These are phyloP conservation scores for Omphalotus olearius DNA, from an alignment of 1,284 basidiomycete species.

Conservation along the genomic window DNA sequence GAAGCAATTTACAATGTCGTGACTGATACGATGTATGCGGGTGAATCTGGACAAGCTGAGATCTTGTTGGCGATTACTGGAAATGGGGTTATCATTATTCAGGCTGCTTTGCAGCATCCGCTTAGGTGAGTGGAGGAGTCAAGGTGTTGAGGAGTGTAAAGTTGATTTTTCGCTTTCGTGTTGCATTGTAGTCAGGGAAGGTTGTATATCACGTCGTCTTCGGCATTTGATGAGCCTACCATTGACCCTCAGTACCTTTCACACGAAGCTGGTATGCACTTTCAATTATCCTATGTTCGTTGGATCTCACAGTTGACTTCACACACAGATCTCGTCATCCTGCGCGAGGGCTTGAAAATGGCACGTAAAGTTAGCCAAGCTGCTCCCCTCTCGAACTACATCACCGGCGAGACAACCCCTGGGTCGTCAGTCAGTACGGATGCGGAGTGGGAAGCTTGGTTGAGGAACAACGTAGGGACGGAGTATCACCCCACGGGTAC, in stretches of 20 bases:
- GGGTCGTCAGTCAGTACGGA: constrained; percentile 37
- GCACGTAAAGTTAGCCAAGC: constrained; percentile 40
- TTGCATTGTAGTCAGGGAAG: constrained; percentile 23
- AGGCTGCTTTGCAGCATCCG: constrained; percentile 67
- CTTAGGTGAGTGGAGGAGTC: constrained; percentile 32
- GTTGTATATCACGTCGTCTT: constrained; percentile 33
- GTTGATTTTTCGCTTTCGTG: neutral
- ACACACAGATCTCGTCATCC: constrained; percentile 11
- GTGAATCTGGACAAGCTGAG: constrained; percentile 53
- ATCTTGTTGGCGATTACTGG: constrained; percentile 57
- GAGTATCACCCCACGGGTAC: constrained; percentile 59
- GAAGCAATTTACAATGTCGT: constrained; percentile 54
- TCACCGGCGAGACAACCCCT: constrained; percentile 34
- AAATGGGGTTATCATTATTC: constrained; percentile 46
- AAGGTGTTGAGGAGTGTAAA: constrained; percentile 4
- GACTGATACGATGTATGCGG: constrained; percentile 37
- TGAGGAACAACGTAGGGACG: constrained; percentile 34
- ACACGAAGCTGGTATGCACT: constrained; percentile 8
- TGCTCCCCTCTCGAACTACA: constrained; percentile 30
- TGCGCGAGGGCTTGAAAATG: constrained; percentile 44
- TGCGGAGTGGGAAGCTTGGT: constrained; percentile 44
- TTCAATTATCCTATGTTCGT: no score
- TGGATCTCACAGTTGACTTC: no score
- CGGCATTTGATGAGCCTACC: constrained; percentile 33
- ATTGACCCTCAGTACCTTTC: constrained; percentile 46